These are phyloP conservation scores for Colletotrichum sojae DNA, from an alignment of 2,329 filamentous ascomycete species.

Conservation along the genomic window DNA sequence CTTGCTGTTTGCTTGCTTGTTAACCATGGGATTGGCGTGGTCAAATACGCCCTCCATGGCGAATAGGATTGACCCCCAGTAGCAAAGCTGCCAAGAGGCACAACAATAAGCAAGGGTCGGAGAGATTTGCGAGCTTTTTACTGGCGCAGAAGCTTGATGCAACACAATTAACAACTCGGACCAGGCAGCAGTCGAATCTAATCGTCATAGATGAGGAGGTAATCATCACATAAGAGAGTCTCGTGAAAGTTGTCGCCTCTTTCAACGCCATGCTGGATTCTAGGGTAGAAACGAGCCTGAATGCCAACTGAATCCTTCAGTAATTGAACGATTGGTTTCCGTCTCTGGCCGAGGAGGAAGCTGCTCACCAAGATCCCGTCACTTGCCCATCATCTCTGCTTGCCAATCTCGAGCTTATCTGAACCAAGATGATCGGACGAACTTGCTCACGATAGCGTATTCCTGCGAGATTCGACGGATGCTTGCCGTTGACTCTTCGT, in stretches of 20 bases:
- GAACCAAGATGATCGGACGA: too few relatives aligned
- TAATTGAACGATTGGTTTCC: too few relatives aligned
- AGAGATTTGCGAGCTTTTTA: background rate
- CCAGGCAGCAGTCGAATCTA: conserved; percentile 24
- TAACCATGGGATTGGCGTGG: background rate
- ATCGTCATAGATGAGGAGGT: conserved; percentile 5
- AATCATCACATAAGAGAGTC: conserved; percentile 2
- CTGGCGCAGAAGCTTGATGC: conserved; percentile 7
- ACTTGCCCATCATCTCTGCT: too few relatives aligned
- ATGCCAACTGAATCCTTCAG: too few relatives aligned
- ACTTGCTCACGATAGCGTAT: too few relatives aligned
- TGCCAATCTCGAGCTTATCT: too few relatives aligned
- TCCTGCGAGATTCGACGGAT: too few relatives aligned
- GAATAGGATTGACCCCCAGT: background rate
- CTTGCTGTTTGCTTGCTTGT: background rate
- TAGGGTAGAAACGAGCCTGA: too few relatives aligned
- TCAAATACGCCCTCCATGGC: background rate
- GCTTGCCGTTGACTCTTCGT: too few relatives aligned
- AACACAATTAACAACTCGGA: conserved; percentile 3
- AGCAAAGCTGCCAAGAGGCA: background rate
- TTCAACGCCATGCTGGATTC: background rate
- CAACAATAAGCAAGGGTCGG: background rate
- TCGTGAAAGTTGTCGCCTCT: background rate
- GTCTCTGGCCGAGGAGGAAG: too few relatives aligned
- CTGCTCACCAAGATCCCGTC: too few relatives aligned